Evolutionary conservation across 2,329 filamentous ascomycete species (phyloP).

Genomic region (Verticillium dahliae): DNA sequence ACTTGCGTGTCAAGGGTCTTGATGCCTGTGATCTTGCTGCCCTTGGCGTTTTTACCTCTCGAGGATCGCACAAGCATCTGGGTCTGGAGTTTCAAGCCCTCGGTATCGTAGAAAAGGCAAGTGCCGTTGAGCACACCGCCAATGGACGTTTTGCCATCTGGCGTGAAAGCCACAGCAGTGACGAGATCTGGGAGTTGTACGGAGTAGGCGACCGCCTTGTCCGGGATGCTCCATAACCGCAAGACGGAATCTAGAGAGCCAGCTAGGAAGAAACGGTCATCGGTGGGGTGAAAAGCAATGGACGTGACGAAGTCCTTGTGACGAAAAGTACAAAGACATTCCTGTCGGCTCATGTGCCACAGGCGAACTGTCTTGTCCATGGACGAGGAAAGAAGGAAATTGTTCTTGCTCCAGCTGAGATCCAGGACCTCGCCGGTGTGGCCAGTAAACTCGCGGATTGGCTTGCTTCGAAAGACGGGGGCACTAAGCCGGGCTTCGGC

Average conservation of each 20-base stretch:
- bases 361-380: constrained; percentile 97
- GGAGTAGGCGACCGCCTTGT: constrained; percentile 85
- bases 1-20: constrained; percentile 59
- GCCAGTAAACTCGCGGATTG: constrained; percentile 71
- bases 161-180: constrained; percentile 88
- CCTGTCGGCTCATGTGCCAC: constrained; percentile 81
- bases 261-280: constrained; percentile 94
- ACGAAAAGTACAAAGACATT: constrained; percentile 89
- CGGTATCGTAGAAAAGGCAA: constrained; percentile 88
- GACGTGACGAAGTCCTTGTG: constrained; percentile 94
- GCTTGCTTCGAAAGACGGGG: constrained; percentile 79
- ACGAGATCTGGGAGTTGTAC: constrained; percentile 77
- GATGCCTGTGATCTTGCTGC: constrained; percentile 95
- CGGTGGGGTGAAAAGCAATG: constrained; percentile 87
- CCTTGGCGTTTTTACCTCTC: constrained; percentile 87
- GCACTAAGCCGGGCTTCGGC: constrained; percentile 66
- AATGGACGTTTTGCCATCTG: constrained; percentile 83
- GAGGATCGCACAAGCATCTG: constrained; percentile 93
- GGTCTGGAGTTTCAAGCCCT: constrained; percentile 74
- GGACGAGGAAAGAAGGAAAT: constrained; percentile 88
- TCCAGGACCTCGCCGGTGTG: constrained; percentile 85
- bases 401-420: constrained; percentile 98
- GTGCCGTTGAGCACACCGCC: constrained; percentile 81
- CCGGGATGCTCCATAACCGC: constrained; percentile 92
- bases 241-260: constrained; percentile 86